These are phyloP conservation scores for Hawksworthiomyces lignivorus DNA, from an alignment of 2,329 filamentous ascomycete species.

Conservation along the genomic window DNA sequence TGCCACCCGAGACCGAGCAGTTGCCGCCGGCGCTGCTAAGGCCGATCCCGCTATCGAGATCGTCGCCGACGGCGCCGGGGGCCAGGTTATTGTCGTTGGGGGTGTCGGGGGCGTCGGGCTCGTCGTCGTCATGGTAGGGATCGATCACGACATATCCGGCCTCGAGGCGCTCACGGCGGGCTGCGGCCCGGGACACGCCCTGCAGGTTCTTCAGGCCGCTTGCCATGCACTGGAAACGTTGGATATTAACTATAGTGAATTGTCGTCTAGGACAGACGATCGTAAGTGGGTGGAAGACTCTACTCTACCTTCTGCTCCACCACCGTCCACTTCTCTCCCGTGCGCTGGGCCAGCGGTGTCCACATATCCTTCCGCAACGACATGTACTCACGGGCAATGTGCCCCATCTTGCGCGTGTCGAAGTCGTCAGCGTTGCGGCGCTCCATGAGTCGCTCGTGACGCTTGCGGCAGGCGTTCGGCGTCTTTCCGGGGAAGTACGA, in stretches of 20 bases:
- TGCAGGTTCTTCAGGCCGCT: constrained; percentile 76
- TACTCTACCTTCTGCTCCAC: constrained; percentile 51
- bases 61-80: constrained; percentile 54
- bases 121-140: constrained; percentile 52
- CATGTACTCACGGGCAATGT: constrained; percentile 72
- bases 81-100: constrained; percentile 64
- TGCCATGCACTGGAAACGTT: constrained; percentile 70
- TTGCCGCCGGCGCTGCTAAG: constrained; percentile 18
- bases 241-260: no score
- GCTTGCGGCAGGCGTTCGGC: constrained; percentile 79
- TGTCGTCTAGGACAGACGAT: no score
- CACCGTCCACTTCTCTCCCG: constrained; percentile 77
- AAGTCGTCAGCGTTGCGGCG: constrained; percentile 67
- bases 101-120: constrained; percentile 20
- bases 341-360: constrained; percentile 61
- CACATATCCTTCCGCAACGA: constrained; percentile 74
- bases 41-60: constrained; percentile 37
- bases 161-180: constrained; percentile 56
- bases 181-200: constrained; percentile 57
- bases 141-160: constrained; percentile 24
- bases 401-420: constrained; percentile 67
- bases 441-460: constrained; percentile 78
- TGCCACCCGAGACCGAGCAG: constrained; percentile 23
- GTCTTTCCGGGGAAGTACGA: constrained; percentile 68
- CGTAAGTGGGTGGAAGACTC: no score